A percentile compares a stretch with the other conserved stretches of the same genome.
These are phyloP conservation scores for Cymbopogon flexuosus DNA, from an alignment of 202 grass and related monocot genomes.

Conservation along the genomic window DNA sequence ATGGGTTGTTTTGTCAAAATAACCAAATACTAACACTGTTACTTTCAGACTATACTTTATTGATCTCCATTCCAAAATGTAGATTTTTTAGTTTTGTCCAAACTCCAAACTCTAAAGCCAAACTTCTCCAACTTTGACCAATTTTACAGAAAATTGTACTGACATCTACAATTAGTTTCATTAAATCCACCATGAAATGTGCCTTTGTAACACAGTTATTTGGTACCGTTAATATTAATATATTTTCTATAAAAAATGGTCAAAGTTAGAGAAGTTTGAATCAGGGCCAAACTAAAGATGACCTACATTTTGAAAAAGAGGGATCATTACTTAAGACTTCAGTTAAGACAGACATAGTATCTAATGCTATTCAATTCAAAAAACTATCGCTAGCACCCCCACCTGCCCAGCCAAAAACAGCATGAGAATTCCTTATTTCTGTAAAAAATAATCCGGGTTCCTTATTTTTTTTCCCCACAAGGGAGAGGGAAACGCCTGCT, in stretches of 20 bases:
- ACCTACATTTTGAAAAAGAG: not conserved
- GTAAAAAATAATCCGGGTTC: not conserved
- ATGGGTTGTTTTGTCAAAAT: conserved; percentile 4
- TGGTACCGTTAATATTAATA: not conserved
- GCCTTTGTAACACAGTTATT: not conserved
- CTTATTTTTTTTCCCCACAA: not conserved
- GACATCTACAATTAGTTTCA: not conserved
- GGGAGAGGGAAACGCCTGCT: not conserved
- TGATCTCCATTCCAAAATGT: not conserved
- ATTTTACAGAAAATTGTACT: not conserved
- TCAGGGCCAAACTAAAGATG: not conserved
- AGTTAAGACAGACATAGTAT: not conserved
- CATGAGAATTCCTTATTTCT: not conserved
- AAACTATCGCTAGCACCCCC: not conserved
- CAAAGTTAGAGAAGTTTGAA: not conserved
- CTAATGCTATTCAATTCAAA: too few species aligned
- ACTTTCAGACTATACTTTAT: not conserved
- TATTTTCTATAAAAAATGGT: not conserved
- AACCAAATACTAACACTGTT: conserved; percentile 5
- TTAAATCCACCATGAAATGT: not conserved
- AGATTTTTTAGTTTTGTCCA: not conserved
- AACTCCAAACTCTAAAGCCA: not conserved
- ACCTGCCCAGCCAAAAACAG: not conserved
- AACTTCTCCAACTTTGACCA: not conserved
- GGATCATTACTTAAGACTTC: not conserved